Evolutionary conservation across 2,329 filamentous ascomycete species (phyloP), one percentile per base, ranked within the genome.

Genomic region (Aspergillus sp.): DNA sequence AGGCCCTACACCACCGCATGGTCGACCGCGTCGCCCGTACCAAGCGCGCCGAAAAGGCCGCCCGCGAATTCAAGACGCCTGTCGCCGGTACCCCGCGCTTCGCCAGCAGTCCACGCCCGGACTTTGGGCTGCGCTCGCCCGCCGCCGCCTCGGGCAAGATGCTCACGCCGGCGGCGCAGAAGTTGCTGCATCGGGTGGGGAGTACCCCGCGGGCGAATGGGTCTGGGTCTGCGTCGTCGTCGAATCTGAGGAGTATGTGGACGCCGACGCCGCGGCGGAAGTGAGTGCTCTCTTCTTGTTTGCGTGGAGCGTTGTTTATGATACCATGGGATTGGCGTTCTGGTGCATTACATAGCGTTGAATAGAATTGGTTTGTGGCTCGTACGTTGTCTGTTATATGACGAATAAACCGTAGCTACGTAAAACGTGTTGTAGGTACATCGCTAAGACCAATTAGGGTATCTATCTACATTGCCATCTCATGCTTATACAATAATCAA

Each of bases 1-100:
- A 97, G 73, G 85, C 84, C 32, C 75, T 97, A 23, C 91, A 95
- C 69, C 85, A 93, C 64, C 84, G 86, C 32, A 90, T 97, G 81
- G 91, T 97, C 2, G 92, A 96, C 56, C 84, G 84, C 47, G 89
- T 89, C 19, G 84, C 88, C 11, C 84, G 85, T 63, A 87, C 81
- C 2, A 92, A 91, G 68, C 83, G 87, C 46, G 79, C 80, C 4
- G 79, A 81, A 6, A 81, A 79, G 50, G 75, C 81, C 16, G 85
- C 84, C 20, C 78, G 84, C 57, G 84, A 80, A 3, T 85, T 81
- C 13, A 88, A 79, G 60, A 78, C 70, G 0, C 66, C 68, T 11
- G 62, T 71, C 7, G 52, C 58, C 25, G 29, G 42, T 14, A 68
- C 64, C 1, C 71, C 73, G 6, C 70, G 64, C 5, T 74, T 75